Base-by-base conservation (phyloP, 805 yeast species). In the Starmera dryadoides region DNA sequence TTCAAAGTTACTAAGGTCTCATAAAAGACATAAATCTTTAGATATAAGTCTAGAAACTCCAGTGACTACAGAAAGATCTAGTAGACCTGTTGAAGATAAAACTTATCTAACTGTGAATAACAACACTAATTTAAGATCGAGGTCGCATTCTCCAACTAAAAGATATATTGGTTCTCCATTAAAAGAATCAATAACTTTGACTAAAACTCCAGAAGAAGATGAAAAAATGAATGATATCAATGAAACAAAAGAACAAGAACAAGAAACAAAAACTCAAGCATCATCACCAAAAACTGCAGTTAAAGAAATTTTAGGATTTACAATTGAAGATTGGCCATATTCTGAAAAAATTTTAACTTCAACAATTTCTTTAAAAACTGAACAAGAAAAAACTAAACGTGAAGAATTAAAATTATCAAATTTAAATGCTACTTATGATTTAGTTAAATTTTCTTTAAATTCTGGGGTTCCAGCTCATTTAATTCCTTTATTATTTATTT, bases 301-400 rank as follows among this genome's bases (percentile, higher is more conserved):
- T 1, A 14, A 31, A 14, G 30, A 29, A 15, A n/a, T 37, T 3
- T 26, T 46, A 8, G 53, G 53, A 0, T 19, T 45, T n/a, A 15
- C 38, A 0, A 17, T 39, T 2, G 39, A 34, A 4, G 43, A 49
- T 5, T 64, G 68, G 68, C 66, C 69, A 5, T 66, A 61, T 43
- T 58, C 59, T n/a, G 50, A 55, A n/a, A 62, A 62, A 8, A 55
- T 69, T 0, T 46, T 68, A 11, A 44, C 55, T 12, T 62, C 65
- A 18, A 52, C 64, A 4, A 48, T 69, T 11, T 41, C 45, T 16
- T 52, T 61, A 30, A 65, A 62, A 42, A 51, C 59, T 4, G 73
- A 67, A 38, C 66, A 66, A 42, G 71, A 68, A 42, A 53, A 52
- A 28, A 65, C 72, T 3, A 64, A 54, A 42, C 68, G 62, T 37